These are phyloP conservation scores for Boletus subparvulus DNA, from an alignment of 768 basidiomycete genomes.

Conservation along the genomic window DNA sequence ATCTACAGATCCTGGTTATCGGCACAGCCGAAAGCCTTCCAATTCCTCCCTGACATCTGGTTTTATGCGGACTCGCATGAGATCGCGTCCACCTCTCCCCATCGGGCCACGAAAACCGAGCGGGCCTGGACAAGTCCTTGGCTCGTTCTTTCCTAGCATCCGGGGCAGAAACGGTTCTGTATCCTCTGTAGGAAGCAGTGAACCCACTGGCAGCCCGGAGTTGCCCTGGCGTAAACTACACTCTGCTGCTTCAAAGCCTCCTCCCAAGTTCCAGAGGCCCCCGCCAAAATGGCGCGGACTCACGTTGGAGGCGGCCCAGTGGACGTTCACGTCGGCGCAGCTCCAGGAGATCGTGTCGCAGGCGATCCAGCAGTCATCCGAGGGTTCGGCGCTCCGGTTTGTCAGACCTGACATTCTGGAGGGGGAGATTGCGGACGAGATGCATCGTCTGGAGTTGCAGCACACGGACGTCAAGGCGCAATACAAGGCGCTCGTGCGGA, in stretches of 20 bases:
- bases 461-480: slow-evolving; percentile 60
- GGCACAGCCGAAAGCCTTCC: slow-evolving; percentile 11
- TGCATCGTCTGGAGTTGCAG: slow-evolving; percentile 54
- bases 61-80: slow-evolving; percentile 27
- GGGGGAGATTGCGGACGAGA: slow-evolving; percentile 63
- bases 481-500: slow-evolving; percentile 59
- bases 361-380: slow-evolving; percentile 71
- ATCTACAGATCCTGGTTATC: not conserved
- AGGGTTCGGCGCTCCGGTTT: slow-evolving; percentile 69
- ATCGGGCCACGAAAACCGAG: slow-evolving; percentile 60
- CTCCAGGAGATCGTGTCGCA: slow-evolving; percentile 72
- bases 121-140: slow-evolving; percentile 21
- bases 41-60: not conserved
- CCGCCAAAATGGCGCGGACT: slow-evolving; percentile 66
- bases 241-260: slow-evolving; percentile 25
- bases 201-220: slow-evolving; percentile 2
- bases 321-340: slow-evolving; percentile 76
- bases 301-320: slow-evolving; percentile 80
- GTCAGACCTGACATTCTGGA: slow-evolving; percentile 63
- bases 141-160: slow-evolving; percentile 17
- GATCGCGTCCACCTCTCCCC: slow-evolving; percentile 54
- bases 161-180: slow-evolving; percentile 47
- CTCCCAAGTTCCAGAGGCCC: slow-evolving; percentile 59
- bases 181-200: slow-evolving; percentile 42
- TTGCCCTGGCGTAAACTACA: slow-evolving; percentile 25